These are phyloP conservation scores for Camelina laxa DNA, from an alignment of 345 rosid species.

Conservation along the genomic window DNA sequence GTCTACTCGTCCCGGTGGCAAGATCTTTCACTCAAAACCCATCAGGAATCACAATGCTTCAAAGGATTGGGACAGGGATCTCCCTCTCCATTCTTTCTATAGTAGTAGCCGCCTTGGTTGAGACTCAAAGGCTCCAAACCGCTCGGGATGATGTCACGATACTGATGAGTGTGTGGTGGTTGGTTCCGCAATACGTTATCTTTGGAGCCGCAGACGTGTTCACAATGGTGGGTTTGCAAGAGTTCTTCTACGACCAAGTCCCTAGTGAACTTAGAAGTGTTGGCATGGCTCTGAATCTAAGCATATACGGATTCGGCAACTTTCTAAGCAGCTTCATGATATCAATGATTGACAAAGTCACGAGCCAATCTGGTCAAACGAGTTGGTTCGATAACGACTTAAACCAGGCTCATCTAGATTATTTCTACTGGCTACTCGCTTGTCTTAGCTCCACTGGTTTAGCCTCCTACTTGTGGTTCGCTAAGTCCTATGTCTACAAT, in stretches of 20 bases:
- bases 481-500: constrained; percentile 42
- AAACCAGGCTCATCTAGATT: neutral
- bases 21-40: constrained; percentile 42
- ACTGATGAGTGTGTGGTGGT: constrained; percentile 49
- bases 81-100: constrained; percentile 35
- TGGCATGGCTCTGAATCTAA: constrained; percentile 59
- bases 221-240: constrained; percentile 61
- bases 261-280: constrained; percentile 56
- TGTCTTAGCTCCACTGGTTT: constrained; percentile 34
- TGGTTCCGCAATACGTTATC: constrained; percentile 45
- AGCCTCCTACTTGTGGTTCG: constrained; percentile 24
- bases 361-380: constrained; percentile 29
- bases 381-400: neutral
- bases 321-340: constrained; percentile 49
- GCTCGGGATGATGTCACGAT: constrained; percentile 16
- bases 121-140: constrained; percentile 42
- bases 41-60: constrained; percentile 49
- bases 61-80: constrained; percentile 46
- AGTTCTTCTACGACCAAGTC: constrained; percentile 65
- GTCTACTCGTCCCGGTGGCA: constrained; percentile 52
- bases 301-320: constrained; percentile 48
- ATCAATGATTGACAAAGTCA: constrained; percentile 38
- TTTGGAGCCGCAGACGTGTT: constrained; percentile 45
- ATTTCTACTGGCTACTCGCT: constrained; percentile 41
- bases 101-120: constrained; percentile 49